Conservation (phyloP, 2,329 filamentous ascomycete genomes). For the Ceratocystis ficicola region DNA sequence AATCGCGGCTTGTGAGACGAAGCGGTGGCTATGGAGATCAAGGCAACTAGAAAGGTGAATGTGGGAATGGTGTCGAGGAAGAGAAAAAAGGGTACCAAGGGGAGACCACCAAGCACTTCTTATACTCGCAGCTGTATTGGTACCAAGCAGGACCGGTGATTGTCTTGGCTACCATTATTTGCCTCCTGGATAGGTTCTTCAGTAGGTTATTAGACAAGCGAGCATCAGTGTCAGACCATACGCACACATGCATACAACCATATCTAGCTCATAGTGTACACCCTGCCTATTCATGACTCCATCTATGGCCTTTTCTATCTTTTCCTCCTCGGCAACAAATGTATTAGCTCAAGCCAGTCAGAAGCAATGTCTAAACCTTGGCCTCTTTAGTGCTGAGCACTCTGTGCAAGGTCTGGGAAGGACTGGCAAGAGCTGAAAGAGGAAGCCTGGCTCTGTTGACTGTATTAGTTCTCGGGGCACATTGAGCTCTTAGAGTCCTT, state of each 20-base stretch:
- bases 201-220: neutral
- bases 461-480: neutral
- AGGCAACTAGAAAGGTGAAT: neutral
- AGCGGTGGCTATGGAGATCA: neutral
- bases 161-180: neutral
- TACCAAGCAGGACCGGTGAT: neutral
- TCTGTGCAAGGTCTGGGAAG: too few relatives aligned
- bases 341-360: neutral
- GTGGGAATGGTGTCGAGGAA: neutral
- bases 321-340: neutral
- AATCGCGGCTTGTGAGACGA: neutral
- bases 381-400: neutral
- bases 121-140: constrained; percentile 1
- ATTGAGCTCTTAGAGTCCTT: too few relatives aligned
- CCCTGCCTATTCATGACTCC: neutral
- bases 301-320: neutral
- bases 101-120: neutral
- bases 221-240: neutral
- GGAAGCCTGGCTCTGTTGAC: neutral
- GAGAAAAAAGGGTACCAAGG: neutral
- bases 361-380: neutral
- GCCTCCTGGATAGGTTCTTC: neutral
- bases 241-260: neutral
- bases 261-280: neutral
- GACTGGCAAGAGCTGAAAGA: neutral